Conservation (phyloP, 345 rosid species). For the Arabidopsis suecica region DNA sequence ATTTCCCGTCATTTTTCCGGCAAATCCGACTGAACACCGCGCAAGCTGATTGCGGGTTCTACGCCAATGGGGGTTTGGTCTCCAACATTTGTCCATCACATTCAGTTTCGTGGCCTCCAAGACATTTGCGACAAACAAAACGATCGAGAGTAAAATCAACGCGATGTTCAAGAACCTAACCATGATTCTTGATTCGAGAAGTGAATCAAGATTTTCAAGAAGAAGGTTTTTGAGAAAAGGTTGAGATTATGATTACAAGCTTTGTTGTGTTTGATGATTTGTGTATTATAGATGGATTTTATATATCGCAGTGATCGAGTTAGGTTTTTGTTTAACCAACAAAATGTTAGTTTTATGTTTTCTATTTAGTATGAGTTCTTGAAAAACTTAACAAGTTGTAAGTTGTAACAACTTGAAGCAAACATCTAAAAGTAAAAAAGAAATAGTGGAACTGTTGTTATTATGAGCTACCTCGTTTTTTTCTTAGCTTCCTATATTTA, state of each 20-base stretch:
- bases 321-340: conserved; percentile 29
- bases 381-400: conserved; percentile 25
- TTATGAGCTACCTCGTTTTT: conserved; percentile 1
- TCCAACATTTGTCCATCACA: conserved; percentile 78
- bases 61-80: conserved; percentile 57
- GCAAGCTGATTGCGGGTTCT: conserved; percentile 58
- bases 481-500: conserved; percentile 27
- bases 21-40: conserved; percentile 65
- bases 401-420: conserved; percentile 40
- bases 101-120: conserved; percentile 51
- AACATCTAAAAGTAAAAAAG: conserved; percentile 28
- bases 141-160: conserved; percentile 25
- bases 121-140: conserved; percentile 34
- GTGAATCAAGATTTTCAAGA: conserved; percentile 28
- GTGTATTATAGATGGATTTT: conserved; percentile 6
- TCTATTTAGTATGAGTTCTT: conserved; percentile 44
- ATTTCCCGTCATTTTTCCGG: conserved; percentile 68
- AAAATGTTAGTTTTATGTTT: conserved; percentile 23
- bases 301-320: conserved; percentile 26
- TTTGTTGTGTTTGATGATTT: conserved; percentile 28
- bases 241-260: conserved; percentile 23
- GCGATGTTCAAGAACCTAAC: conserved; percentile 21
- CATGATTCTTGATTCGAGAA: conserved; percentile 40
- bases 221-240: conserved; percentile 2
- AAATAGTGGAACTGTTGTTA: conserved; percentile 29